Evolutionary conservation across 129 eudicot species (phyloP), one percentile per base, ranked within the genome.

Genomic region (Saposhnikovia divaricata): DNA sequence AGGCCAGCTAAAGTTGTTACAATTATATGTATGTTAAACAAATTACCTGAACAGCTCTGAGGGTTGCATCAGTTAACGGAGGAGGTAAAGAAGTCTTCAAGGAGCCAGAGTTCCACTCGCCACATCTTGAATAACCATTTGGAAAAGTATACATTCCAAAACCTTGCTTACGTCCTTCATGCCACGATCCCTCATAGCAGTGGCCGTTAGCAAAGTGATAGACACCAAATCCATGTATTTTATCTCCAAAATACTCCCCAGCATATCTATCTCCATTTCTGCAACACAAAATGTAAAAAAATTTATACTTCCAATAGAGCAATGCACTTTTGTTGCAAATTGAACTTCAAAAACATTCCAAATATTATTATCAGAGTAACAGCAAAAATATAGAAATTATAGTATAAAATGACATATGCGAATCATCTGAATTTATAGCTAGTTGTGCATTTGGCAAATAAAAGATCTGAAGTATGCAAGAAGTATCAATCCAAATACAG

Each of bases 161-260:
- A 34, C 98, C 98, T 85, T 93, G 98, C 80, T 89, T 85, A 39
- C 92, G 92, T 6, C 98, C 98, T 89, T 93, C 98, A 72, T 93
- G 98, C 98, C 98, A 93, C 0, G 94, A 92, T 3, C 98, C 98
- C 78, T 93, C 94, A 11, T 93, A 93, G 45, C 87, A 83, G 70
- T 93, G 98, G 14, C 98, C 92, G 12, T 91, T 93, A 46, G 96
- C 93, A 81, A 93, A 93, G 80, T 89, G 92, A 75, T 93, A 93
- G 25, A 93, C 91, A 38, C 98, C 98, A 81, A 91, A 93, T 19
- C 98, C 98, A 42, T 93, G 98, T 78, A 91, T 85, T 79, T 85
- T 89, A 86, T 93, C 98, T 9, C 92, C 94, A 74, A 93, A 93
- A 84, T 93, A 93, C 83, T 93, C 96, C 40, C 98, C 98, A 1